Evolutionary conservation across 148 eudicot genomes (phyloP).

Genomic region (Rhododendron henanense): DNA sequence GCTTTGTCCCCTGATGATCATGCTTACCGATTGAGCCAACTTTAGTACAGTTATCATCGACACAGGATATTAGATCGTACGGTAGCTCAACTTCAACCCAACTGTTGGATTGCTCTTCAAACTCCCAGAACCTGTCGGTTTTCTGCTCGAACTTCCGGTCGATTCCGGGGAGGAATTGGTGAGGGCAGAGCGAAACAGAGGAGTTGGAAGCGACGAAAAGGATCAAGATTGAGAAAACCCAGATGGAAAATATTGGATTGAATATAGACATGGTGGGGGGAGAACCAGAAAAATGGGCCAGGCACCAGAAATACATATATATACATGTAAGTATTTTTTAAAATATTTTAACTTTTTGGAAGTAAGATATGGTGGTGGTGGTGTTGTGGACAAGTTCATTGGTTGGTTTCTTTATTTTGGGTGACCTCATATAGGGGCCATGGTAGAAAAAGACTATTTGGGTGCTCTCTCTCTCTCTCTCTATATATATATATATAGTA

Average conservation of each 20-base stretch:
- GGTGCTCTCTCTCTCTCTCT: background rate
- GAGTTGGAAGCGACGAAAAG: conserved; percentile 15
- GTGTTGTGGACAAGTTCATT: background rate
- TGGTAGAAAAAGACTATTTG: background rate
- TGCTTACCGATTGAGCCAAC: conserved; percentile 42
- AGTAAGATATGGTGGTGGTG: background rate
- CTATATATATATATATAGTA: background rate
- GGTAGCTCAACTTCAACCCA: conserved; percentile 77
- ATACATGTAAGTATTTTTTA: background rate
- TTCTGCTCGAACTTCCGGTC: conserved; percentile 41
- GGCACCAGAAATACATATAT: background rate
- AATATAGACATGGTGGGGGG: conserved; percentile 27
- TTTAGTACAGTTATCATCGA: conserved; percentile 49
- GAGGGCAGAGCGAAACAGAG: conserved; percentile 33
- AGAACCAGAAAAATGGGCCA: conserved; percentile 8
- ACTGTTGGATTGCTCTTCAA: conserved; percentile 52
- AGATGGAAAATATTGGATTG: conserved; percentile 20
- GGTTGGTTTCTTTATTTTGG: conserved; percentile 8
- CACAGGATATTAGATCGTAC: conserved; percentile 63
- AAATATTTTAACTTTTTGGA: background rate
- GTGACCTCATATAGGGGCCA: conserved; percentile 22
- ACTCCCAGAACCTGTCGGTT: conserved; percentile 48
- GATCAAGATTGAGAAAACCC: conserved; percentile 18
- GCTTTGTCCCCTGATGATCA: conserved; percentile 3
- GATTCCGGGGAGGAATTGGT: conserved; percentile 20